Conservation (phyloP, 306 rosid species). For the Prunus kanzakura region DNA sequence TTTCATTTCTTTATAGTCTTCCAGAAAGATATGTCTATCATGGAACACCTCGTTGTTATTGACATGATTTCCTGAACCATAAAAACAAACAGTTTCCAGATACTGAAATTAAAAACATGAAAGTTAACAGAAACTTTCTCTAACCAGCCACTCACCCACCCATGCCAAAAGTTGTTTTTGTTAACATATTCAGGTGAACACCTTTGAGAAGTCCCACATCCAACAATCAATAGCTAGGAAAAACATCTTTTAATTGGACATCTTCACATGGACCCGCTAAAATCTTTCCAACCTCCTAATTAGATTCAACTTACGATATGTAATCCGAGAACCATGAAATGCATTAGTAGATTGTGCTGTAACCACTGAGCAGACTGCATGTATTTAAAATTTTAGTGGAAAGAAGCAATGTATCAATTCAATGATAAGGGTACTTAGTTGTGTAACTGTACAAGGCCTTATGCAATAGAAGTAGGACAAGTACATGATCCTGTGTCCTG, state of each 20-base stretch:
- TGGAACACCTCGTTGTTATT: conserved; percentile 52
- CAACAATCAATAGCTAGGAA: not conserved
- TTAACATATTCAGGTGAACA: not conserved
- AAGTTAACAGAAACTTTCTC: not conserved
- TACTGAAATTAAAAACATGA: conserved; percentile 8
- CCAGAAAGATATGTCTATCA: conserved; percentile 52
- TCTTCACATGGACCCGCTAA: not conserved
- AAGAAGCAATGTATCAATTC: not conserved
- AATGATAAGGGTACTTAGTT: not conserved
- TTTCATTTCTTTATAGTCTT: conserved; percentile 79
- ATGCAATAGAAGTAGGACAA: not conserved
- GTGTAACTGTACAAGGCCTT: not conserved
- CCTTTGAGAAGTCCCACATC: not conserved
- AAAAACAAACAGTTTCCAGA: conserved; percentile 15
- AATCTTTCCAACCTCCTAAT: not conserved
- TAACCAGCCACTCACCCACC: not conserved
- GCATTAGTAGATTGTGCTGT: not conserved
- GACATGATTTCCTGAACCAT: conserved; percentile 45
- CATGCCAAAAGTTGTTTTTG: not conserved
- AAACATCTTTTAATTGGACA: not conserved
- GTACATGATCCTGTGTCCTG: not conserved
- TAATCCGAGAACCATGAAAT: not conserved
- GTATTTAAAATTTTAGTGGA: no score
- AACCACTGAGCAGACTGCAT: not conserved
- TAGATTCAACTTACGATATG: not conserved